These are phyloP conservation scores for Blastobotrys niveus DNA, from an alignment of 1,139 yeast genomes.

Conservation along the genomic window DNA sequence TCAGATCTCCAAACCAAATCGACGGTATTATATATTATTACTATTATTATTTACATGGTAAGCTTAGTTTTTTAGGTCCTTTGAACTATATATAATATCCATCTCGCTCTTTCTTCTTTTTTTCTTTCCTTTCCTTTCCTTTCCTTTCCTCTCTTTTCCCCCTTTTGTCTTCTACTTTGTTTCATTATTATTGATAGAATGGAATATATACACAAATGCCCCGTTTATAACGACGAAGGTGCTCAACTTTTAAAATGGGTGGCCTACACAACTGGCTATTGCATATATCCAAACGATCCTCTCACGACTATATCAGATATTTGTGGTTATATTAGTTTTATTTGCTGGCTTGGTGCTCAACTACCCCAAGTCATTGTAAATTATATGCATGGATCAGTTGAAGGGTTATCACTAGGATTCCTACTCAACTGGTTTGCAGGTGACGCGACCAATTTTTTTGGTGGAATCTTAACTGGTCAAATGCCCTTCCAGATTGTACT, in stretches of 20 bases:
- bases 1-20: too few species aligned
- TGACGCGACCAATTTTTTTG: slow-evolving; percentile 71
- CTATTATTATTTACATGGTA: too few species aligned
- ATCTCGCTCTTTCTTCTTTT: too few species aligned
- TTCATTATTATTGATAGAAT: neutral
- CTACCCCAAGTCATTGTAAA: slow-evolving; percentile 80
- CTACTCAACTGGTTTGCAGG: slow-evolving; percentile 78
- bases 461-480: slow-evolving; percentile 73
- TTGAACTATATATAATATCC: too few species aligned
- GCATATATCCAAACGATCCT: slow-evolving; percentile 28
- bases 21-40: too few species aligned
- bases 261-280: slow-evolving; percentile 27
- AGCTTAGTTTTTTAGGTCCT: too few species aligned
- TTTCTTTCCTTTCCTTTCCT: too few species aligned
- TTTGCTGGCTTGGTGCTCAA: slow-evolving; percentile 80
- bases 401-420: slow-evolving; percentile 76
- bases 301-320: slow-evolving; percentile 28
- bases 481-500: slow-evolving; percentile 70
- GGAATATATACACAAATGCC: slow-evolving; percentile 5
- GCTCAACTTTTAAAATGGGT: slow-evolving; percentile 30
- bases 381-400: slow-evolving; percentile 71
- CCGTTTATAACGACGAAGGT: slow-evolving; percentile 18
- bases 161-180: too few species aligned
- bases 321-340: slow-evolving; percentile 48
- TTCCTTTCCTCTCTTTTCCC: too few species aligned